Conservation (phyloP, 2,329 filamentous ascomycete genomes). For the Dothistroma pini region DNA sequence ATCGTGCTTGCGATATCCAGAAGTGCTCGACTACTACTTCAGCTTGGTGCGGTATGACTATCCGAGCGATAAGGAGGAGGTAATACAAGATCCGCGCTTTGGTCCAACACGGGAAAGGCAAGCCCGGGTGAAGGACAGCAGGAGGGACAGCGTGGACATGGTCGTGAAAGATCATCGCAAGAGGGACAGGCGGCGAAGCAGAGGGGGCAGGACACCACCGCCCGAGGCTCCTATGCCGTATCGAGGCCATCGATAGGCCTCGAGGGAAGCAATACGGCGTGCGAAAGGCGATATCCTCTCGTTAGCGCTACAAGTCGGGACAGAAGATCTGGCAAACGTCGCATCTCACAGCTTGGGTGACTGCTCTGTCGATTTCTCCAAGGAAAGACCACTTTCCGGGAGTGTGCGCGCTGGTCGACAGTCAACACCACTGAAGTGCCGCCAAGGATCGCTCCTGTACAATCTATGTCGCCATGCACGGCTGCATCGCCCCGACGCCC, state of each 20-base stretch:
- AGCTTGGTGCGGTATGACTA: conserved; percentile 63
- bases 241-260: conserved; percentile 6
- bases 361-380: too few relatives aligned
- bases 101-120: conserved; percentile 12
- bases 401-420: too few relatives aligned
- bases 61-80: conserved; percentile 52
- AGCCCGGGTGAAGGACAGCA: conserved; percentile 21
- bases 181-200: conserved; percentile 24
- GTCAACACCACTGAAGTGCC: too few relatives aligned
- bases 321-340: background rate
- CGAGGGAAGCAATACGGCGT: background rate
- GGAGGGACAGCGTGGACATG: conserved; percentile 29
- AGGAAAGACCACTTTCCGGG: too few relatives aligned
- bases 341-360: too few relatives aligned
- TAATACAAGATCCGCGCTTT: conserved; percentile 37
- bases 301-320: background rate
- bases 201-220: conserved; percentile 23
- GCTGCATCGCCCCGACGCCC: background rate
- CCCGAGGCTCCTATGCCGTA: conserved; percentile 25
- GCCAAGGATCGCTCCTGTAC: too few relatives aligned
- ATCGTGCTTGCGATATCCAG: conserved; percentile 71
- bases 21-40: conserved; percentile 80
- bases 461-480: too few relatives aligned
- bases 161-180: conserved; percentile 20
- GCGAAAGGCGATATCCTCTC: background rate